Evolutionary conservation across 805 yeast species (phyloP), one percentile per base, ranked within the genome.

Genomic region (Cyberlindnera galapagoensis): DNA sequence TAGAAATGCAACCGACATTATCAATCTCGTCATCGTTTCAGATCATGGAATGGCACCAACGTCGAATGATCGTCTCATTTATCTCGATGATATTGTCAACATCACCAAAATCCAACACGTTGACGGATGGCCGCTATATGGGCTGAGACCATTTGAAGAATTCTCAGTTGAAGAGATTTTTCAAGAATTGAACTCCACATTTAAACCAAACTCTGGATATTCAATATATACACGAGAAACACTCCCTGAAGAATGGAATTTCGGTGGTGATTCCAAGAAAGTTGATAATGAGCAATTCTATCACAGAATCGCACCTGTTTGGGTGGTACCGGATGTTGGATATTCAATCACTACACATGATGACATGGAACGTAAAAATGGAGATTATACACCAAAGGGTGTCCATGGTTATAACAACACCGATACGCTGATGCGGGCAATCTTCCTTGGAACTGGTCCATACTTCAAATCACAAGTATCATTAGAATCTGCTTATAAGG

Each of bases 21-120:
- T 81, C 13, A 88, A 90, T 52, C 57, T 88, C 14, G 58, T 90
- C 0, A 60, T 88, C 26, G 81, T 88, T 4, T 83, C 95, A 27
- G 96, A 88, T 54, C 96, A 87, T 53, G 96, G 96, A 9, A 87
- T 86, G 95, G 80, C 94, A 0, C 90, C 95, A 6, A 81, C 94
- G 2, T 69, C 84, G 1, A 71, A 76, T 41, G 72, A 76, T 9
- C 60, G 95, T 38, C 54, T 84, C 9, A 59, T 87, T 2, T 74
- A 74, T 40, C 56, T 88, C 39, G 95, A 86, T 52, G 92, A 86
- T 42, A 39, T 84, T 12, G 57, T 85, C 9, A 76, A 75, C 46
- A 47, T 54, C 2, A 43, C 48, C 3, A 62, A 65, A 36, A 66
- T 83, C 28, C 78, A 76, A 38, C 76, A 78, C 46, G 59, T 68